phyloP scores from a whole-genome alignment of 768 basidiomycete genomes.

The Podaxis rugospora region DNA sequence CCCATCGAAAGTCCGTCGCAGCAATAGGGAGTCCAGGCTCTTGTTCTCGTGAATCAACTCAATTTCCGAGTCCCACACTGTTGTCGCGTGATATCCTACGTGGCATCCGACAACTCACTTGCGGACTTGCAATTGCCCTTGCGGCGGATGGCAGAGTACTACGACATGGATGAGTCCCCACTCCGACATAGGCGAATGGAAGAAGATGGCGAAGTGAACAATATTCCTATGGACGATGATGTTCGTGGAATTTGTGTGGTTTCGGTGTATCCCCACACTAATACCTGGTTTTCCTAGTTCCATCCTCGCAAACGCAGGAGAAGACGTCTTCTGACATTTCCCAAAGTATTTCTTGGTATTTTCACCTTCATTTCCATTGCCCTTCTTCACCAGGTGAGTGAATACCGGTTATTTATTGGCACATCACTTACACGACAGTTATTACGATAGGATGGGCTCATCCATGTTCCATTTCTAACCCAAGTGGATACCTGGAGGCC shows the following conservation, averaged over 20 bases:
- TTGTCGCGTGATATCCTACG: neutral
- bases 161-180: neutral
- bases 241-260: neutral
- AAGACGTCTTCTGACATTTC: neutral
- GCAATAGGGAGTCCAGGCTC: neutral
- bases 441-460: neutral
- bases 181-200: constrained; percentile 9
- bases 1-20: neutral
- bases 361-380: neutral
- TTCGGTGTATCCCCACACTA: neutral
- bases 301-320: neutral
- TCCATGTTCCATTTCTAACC: neutral
- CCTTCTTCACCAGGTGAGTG: constrained; percentile 1
- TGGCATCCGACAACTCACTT: constrained; percentile 4
- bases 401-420: neutral
- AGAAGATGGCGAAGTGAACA: neutral
- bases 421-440: neutral
- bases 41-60: neutral
- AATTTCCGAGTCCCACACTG: neutral
- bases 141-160: neutral
- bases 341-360: neutral
- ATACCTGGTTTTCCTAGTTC: neutral
- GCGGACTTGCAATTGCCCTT: neutral
- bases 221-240: neutral
- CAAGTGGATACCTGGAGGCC: neutral